phyloP scores from a whole-genome alignment of 2,329 filamentous ascomycete species.

The Fusarium aywerte region DNA sequence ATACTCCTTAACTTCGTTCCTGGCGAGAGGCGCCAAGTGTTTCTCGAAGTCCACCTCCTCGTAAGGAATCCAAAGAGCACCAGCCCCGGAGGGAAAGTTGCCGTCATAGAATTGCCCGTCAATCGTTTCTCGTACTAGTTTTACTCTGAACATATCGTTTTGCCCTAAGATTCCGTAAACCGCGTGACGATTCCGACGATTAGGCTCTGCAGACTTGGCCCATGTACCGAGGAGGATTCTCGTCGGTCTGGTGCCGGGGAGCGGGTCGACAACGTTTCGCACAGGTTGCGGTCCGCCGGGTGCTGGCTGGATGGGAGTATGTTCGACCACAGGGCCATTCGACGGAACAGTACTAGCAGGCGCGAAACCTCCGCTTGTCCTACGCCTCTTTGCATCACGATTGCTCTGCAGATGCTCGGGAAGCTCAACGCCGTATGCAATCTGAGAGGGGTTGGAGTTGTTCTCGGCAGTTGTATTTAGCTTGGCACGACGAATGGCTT shows the following conservation, averaged over 20 bases:
- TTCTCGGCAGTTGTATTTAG: constrained; percentile 58
- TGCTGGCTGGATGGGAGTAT: constrained; percentile 39
- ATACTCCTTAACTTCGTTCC: constrained; percentile 71
- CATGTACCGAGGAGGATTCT: constrained; percentile 69
- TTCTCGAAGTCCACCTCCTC: constrained; percentile 70
- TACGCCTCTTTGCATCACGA: constrained; percentile 61
- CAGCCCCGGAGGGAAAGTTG: constrained; percentile 69
- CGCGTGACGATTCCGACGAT: constrained; percentile 66
- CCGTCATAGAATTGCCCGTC: constrained; percentile 68
- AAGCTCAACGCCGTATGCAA: constrained; percentile 63
- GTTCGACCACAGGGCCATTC: constrained; percentile 38
- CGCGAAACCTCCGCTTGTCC: constrained; percentile 53
- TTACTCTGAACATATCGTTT: constrained; percentile 73
- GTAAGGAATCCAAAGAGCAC: constrained; percentile 70
- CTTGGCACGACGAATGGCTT: constrained; percentile 59
- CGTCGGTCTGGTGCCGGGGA: constrained; percentile 65
- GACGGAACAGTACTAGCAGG: constrained; percentile 48
- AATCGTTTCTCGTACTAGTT: constrained; percentile 68
- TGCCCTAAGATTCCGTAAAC: constrained; percentile 71
- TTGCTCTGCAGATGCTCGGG: constrained; percentile 56
- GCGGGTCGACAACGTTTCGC: constrained; percentile 51
- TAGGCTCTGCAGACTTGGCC: constrained; percentile 62
- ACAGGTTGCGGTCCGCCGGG: constrained; percentile 34
- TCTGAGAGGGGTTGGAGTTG: constrained; percentile 53
- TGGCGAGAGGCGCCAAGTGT: constrained; percentile 62